Evolutionary conservation across 768 basidiomycete species (phyloP), one percentile per base, ranked within the genome.

Genomic region (Lyophyllum semitale): DNA sequence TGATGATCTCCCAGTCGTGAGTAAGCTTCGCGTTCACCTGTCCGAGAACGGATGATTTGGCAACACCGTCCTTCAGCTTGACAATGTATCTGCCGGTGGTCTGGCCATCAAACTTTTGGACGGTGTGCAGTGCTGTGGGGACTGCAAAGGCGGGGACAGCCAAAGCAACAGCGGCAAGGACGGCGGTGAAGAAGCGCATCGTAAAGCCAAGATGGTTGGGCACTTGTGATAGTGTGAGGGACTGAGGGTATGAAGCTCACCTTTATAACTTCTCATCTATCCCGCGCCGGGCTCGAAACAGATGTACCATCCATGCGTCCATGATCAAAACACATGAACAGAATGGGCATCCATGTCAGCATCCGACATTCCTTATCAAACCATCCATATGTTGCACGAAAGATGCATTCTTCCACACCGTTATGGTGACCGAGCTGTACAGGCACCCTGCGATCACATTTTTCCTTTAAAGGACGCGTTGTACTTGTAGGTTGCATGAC

Each of bases 21-120:
- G 51, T 58, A 11, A 55, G 43, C 23, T 46, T 48, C 13, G 29
- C 37, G 23, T 51, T 59, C 44, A 26, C 22, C 18, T 37, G 18
- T 18, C 49, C 51, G 45, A 66, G 27, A 37, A 68, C 55, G 51
- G 51, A 55, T 23, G 43, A 35, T 41, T 61, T 67, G 15, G 66
- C 53, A 17, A 62, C 66, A 12, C 71, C 72, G 9, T 63, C 57
- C 62, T 71, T 74, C 38, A 74, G 55, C 44, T 66, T 67, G 57
- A 72, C 66, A 44, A 74, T 70, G 62, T 68, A 67, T 37, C 58
- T 63, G 33, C 71, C 72, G 13, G 57, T 66, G 2, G 62, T 72
- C 45, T 64, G 50, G 17, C 70, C 57, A 26, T 38, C 26, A 43
- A 49, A 58, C 42, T 50, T 53, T 20, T 58, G 30, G 15, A 58